Percentiles rank a stretch among this genome's conserved stretches.
Conservation (phyloP, 495 filamentous ascomycete genomes). For the Penicillium odoratum region DNA sequence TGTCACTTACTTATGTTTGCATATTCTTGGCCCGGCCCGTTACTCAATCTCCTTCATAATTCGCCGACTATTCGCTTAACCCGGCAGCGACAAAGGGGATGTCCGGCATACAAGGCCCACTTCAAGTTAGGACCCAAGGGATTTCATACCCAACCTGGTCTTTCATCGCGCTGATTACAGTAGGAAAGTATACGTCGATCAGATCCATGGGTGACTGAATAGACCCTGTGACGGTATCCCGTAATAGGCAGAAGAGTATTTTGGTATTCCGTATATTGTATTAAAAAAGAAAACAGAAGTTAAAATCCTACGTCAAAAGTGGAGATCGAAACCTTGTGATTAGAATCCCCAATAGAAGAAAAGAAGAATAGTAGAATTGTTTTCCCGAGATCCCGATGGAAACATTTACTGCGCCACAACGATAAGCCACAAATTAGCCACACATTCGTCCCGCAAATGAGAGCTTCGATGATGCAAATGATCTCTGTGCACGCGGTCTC, state of each 20-base stretch:
- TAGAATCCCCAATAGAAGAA: conserved; percentile 1
- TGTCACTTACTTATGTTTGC: neutral
- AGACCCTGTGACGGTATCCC: neutral
- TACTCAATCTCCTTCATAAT: neutral
- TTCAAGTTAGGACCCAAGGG: conserved; percentile 1
- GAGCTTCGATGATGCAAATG: conserved; percentile 24
- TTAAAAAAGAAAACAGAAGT: neutral
- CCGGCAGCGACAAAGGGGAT: neutral
- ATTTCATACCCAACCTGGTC: conserved; percentile 7
- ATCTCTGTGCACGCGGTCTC: conserved; percentile 13
- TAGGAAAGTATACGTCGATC: neutral
- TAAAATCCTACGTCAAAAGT: neutral
- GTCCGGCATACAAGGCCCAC: conserved; percentile 5
- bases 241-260: neutral
- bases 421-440: conserved; percentile 17
- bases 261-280: too few relatives aligned
- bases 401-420: conserved; percentile 17
- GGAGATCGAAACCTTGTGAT: neutral
- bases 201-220: neutral
- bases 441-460: conserved; percentile 20
- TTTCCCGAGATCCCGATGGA: conserved; percentile 1
- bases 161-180: neutral
- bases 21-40: conserved; percentile 2
- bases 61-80: too few relatives aligned
- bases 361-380: neutral